Conservation (phyloP, 768 basidiomycete genomes). For the Tulasnella sp. region DNA sequence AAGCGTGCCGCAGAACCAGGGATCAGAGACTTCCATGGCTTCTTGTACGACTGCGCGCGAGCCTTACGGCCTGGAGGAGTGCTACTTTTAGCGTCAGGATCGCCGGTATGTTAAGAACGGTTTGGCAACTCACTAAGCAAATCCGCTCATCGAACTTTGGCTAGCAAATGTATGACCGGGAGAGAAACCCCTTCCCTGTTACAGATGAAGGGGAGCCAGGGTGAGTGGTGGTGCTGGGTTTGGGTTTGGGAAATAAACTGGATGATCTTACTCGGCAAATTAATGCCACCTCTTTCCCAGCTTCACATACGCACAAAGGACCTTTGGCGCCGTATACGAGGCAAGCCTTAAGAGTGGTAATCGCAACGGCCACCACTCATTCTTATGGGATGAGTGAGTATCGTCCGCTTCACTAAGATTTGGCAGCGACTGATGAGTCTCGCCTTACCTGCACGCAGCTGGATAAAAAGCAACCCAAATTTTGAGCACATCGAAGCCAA, state of each 20-base stretch:
- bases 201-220: conserved; percentile 1
- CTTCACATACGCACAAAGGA: neutral
- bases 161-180: neutral
- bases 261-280: neutral
- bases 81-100: conserved; percentile 13
- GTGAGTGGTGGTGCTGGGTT: neutral
- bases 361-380: neutral
- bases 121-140: neutral
- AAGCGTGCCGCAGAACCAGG: conserved; percentile 17
- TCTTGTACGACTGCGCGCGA: conserved; percentile 21
- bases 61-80: conserved; percentile 21
- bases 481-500: neutral
- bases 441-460: neutral
- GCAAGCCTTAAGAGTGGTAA: neutral
- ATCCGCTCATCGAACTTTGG: neutral
- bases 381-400: conserved; percentile 8
- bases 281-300: neutral
- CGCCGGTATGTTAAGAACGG: neutral
- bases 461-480: conserved; percentile 14
- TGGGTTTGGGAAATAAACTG: neutral
- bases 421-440: too few species aligned
- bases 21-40: conserved; percentile 12
- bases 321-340: neutral
- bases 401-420: neutral
- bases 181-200: conserved; percentile 9